phyloP scores from a whole-genome alignment of 139 green algal species.

The Tetradesmus lagerheimii region DNA sequence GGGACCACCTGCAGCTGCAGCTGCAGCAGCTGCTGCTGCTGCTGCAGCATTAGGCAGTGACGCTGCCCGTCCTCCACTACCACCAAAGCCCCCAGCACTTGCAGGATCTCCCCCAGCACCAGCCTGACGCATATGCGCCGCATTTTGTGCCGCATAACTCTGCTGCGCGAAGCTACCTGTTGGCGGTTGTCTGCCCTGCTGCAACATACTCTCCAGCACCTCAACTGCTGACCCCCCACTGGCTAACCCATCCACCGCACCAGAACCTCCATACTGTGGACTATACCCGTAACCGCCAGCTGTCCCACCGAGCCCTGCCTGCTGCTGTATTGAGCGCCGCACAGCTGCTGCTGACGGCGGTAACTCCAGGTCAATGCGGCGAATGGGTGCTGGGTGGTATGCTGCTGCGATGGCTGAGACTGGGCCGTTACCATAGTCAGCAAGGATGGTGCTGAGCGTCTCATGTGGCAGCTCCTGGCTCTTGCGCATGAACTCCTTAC shows the following conservation, averaged over 20 bases:
- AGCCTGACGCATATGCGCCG: too few relatives aligned
- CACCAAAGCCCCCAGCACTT: neutral
- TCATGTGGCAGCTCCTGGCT: slow-evolving; percentile 33
- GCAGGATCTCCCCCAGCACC: neutral
- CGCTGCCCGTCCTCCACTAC: neutral
- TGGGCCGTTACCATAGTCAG: slow-evolving; percentile 13
- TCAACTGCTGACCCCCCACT: neutral
- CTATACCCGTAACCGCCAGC: neutral
- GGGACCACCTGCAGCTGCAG: neutral
- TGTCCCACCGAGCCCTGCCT: neutral
- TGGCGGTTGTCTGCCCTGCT: slow-evolving; percentile 29
- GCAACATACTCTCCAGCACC: slow-evolving; percentile 14
- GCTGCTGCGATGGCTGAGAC: neutral
- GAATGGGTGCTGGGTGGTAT: slow-evolving; percentile 34
- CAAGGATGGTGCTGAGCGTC: slow-evolving; percentile 42
- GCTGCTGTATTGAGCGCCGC: slow-evolving; percentile 26
- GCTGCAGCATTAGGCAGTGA: neutral
- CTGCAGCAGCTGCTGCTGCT: neutral
- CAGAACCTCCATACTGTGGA: too few relatives aligned
- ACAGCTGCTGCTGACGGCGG: slow-evolving; percentile 16
- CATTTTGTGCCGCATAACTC: neutral
- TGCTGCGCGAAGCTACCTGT: slow-evolving; percentile 4
- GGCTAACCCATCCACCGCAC: neutral
- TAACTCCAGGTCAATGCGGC: slow-evolving; percentile 34
- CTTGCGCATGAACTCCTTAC: neutral